Conservation (phyloP, 176 grass and related monocot species). For the Cenchrus purpureus region DNA sequence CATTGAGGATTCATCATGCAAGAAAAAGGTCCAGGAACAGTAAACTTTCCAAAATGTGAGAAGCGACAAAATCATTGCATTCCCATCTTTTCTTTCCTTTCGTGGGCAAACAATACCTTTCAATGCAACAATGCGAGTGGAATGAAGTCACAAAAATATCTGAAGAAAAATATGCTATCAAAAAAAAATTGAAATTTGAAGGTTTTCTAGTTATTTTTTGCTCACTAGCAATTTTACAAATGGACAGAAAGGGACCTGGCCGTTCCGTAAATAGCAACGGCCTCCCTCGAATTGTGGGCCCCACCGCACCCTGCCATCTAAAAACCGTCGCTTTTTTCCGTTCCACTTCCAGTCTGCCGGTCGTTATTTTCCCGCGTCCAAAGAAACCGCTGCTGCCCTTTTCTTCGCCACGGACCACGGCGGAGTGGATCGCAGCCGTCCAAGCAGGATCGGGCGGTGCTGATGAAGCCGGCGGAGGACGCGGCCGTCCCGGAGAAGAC, state of each 20-base stretch:
- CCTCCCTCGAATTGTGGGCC: conserved; percentile 4
- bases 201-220: not conserved
- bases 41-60: not conserved
- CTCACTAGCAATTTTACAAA: not conserved
- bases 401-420: conserved; percentile 5
- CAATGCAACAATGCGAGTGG: not conserved
- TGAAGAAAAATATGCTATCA: too few relatives aligned
- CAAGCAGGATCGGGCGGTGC: conserved; percentile 9
- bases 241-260: not conserved
- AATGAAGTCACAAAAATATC: not conserved
- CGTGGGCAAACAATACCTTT: not conserved
- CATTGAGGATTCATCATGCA: conserved; percentile 4
- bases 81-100: not conserved
- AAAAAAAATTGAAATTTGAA: not conserved
- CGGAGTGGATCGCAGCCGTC: not conserved
- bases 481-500: not conserved
- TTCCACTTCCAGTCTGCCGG: not conserved
- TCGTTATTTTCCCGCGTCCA: conserved; percentile 38
- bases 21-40: not conserved
- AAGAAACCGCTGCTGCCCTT: not conserved
- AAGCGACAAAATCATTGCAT: not conserved
- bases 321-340: not conserved
- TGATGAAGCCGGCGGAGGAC: conserved; percentile 39
- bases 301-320: not conserved
- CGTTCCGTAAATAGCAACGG: conserved; percentile 40